Evolutionary conservation across 1,284 basidiomycete genomes (phyloP).

Genomic region (Microbotryum intermedium): DNA sequence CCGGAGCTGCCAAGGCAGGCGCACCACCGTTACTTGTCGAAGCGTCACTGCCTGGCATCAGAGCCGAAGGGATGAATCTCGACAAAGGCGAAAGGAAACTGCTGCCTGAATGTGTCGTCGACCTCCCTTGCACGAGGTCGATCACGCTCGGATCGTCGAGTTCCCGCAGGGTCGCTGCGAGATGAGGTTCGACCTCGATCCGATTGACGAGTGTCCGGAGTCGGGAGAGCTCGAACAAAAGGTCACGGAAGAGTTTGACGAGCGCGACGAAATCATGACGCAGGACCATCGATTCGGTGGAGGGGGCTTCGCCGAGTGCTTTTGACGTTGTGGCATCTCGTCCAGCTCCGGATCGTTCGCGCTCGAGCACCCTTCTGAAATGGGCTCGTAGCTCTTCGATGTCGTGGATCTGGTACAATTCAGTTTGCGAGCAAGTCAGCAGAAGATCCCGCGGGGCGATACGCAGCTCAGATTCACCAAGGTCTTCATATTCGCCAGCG

Average conservation of each 20-base stretch:
- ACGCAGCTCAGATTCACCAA: conserved; percentile 47
- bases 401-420: conserved; percentile 45
- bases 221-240: conserved; percentile 72
- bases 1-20: neutral
- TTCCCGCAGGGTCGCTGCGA: conserved; percentile 64
- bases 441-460: neutral
- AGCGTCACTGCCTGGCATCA: neutral
- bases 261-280: conserved; percentile 74
- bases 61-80: conserved; percentile 50
- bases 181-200: conserved; percentile 73
- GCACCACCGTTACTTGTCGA: neutral
- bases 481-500: conserved; percentile 67
- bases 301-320: neutral
- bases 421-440: neutral
- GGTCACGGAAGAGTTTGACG: conserved; percentile 76
- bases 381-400: conserved; percentile 59
- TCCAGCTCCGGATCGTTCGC: conserved; percentile 47
- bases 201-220: conserved; percentile 80
- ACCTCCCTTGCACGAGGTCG: neutral
- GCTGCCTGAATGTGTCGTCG: neutral
- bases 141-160: conserved; percentile 19
- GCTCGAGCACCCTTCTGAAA: conserved; percentile 54
- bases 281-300: conserved; percentile 51
- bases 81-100: conserved; percentile 58
- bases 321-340: conserved; percentile 38